These are phyloP conservation scores for Epichloe coenophiala DNA, from an alignment of 2,329 filamentous ascomycete species.

Conservation along the genomic window DNA sequence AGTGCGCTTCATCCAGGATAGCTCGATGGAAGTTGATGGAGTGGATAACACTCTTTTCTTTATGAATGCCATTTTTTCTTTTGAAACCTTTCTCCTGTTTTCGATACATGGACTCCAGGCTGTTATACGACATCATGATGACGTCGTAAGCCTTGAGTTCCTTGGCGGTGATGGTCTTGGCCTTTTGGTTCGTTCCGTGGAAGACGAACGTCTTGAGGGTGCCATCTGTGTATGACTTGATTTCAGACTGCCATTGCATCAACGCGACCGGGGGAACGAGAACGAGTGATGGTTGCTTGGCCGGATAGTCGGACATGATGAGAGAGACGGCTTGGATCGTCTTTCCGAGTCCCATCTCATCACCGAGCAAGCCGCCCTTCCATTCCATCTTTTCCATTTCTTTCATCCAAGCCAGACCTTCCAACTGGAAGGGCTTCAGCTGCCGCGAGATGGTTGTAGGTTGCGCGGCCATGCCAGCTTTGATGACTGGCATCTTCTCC, in stretches of 20 bases:
- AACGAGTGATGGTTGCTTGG: slow-evolving; percentile 69
- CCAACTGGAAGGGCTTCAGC: slow-evolving; percentile 85
- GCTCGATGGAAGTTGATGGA: slow-evolving; percentile 77
- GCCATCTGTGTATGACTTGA: slow-evolving; percentile 69
- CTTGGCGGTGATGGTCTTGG: slow-evolving; percentile 61
- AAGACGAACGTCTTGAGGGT: slow-evolving; percentile 83
- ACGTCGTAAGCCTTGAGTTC: slow-evolving; percentile 77
- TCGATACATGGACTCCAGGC: slow-evolving; percentile 79
- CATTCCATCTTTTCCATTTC: slow-evolving; percentile 76
- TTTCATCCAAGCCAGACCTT: slow-evolving; percentile 90
- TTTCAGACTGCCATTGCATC: slow-evolving; percentile 88
- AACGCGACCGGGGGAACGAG: slow-evolving; percentile 90
- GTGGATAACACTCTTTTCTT: slow-evolving; percentile 70
- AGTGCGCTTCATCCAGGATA: slow-evolving; percentile 90
- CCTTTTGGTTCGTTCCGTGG: slow-evolving; percentile 74
- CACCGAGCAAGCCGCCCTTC: slow-evolving; percentile 80
- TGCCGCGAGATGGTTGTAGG: slow-evolving; percentile 67
- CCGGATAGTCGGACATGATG: slow-evolving; percentile 94
- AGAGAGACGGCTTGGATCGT: slow-evolving; percentile 96
- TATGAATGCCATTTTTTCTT: slow-evolving; percentile 66
- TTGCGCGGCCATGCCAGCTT: slow-evolving; percentile 29
- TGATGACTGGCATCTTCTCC: slow-evolving; percentile 52
- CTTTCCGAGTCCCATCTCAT: slow-evolving; percentile 98
- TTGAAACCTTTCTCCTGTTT: slow-evolving; percentile 87
- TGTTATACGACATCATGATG: slow-evolving; percentile 93